A percentile compares a stretch with the other conserved stretches of the same genome.
These are phyloP conservation scores for Chlorella variabilis DNA, from an alignment of 163 green algal genomes.

Conservation along the genomic window DNA sequence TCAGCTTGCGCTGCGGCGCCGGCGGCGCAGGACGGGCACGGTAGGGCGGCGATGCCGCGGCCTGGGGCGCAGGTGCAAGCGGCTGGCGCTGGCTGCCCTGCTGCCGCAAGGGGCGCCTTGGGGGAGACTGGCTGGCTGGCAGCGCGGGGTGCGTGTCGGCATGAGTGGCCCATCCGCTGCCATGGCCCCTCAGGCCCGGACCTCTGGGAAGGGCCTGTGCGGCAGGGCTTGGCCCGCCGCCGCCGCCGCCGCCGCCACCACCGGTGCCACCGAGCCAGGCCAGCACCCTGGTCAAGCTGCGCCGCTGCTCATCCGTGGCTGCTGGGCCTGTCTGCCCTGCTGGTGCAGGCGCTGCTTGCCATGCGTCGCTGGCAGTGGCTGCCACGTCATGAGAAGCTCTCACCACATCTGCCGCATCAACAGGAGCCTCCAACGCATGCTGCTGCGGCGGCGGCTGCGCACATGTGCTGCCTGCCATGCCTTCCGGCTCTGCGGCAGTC, in stretches of 20 bases:
- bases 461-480: too few species aligned
- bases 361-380: too few species aligned
- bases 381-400: too few species aligned
- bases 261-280: background rate
- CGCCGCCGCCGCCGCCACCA: background rate
- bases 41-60: background rate
- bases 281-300: constrained; percentile 9
- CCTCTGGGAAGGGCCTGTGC: too few species aligned
- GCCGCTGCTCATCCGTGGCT: background rate
- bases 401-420: too few species aligned
- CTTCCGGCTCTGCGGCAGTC: too few species aligned
- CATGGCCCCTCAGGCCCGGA: too few species aligned
- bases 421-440: too few species aligned
- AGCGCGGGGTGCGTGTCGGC: background rate
- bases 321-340: background rate
- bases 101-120: background rate
- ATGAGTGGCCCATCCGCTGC: background rate
- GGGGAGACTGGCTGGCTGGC: background rate
- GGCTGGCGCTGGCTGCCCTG: background rate
- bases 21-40: background rate
- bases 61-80: background rate
- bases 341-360: background rate
- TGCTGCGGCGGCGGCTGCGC: too few species aligned
- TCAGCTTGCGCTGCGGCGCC: background rate
- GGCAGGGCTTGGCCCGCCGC: too few species aligned